Percentiles rank a stretch among this genome's conserved stretches.
phyloP scores from a whole-genome alignment of 257 asterid genomes.

The Mitragyna speciosa region DNA sequence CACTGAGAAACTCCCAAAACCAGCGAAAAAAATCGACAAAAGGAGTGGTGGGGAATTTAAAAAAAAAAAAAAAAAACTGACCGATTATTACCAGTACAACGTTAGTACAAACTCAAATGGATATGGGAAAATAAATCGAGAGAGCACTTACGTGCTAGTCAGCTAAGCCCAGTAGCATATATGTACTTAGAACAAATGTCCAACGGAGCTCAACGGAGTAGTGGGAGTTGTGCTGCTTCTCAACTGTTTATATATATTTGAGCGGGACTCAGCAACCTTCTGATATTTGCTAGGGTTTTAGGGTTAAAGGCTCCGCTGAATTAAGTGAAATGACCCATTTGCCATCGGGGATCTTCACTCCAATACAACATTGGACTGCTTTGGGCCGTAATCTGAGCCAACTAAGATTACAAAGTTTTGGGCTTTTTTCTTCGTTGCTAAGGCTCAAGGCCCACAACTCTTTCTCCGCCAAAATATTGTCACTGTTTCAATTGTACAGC shows the following conservation, averaged over 20 bases:
- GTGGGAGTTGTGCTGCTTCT: too few species aligned
- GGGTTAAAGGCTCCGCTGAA: conserved; percentile 8
- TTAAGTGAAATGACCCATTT: neutral
- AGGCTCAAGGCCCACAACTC: neutral
- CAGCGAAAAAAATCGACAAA: neutral
- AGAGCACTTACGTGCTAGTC: neutral
- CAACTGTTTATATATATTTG: neutral
- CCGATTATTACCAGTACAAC: neutral
- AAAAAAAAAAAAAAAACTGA: neutral
- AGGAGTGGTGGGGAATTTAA: neutral
- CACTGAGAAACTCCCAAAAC: conserved; percentile 48
- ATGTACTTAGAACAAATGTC: neutral
- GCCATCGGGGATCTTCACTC: neutral
- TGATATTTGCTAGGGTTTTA: conserved; percentile 1
- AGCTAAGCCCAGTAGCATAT: neutral
- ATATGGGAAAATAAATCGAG: too few species aligned
- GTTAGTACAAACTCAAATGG: neutral
- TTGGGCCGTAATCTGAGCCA: neutral
- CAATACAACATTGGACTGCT: neutral
- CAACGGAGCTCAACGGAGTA: neutral
- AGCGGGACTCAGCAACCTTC: neutral
- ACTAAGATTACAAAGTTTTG: neutral
- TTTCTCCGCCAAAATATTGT: too few species aligned
- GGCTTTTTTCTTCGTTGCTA: neutral
- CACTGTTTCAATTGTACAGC: too few species aligned